Conservation (phyloP, 257 asterid genomes). For the Nicotiana knightiana region DNA sequence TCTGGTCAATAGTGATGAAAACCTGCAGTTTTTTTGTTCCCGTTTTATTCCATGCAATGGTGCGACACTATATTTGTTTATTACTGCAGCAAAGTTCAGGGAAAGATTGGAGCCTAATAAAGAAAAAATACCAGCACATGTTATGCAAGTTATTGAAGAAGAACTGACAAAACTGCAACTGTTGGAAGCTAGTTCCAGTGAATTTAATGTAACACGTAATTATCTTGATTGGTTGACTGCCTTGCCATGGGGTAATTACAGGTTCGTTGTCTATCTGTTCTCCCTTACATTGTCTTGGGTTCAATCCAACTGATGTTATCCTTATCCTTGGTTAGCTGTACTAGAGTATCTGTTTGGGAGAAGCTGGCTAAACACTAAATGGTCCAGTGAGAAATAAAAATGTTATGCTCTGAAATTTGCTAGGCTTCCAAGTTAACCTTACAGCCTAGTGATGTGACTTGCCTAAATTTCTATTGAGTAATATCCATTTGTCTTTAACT, state of each 20-base stretch:
- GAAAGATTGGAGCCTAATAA: constrained; percentile 92
- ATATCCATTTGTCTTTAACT: not conserved
- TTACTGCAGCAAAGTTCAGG: constrained; percentile 70
- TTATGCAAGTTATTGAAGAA: constrained; percentile 96
- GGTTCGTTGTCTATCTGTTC: constrained; percentile 34
- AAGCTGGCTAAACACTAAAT: not conserved
- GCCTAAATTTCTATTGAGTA: not conserved
- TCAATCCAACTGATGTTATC: not conserved
- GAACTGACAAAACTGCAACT: constrained; percentile 83
- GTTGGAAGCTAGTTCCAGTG: constrained; percentile 99
- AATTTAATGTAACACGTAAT: constrained; percentile 94
- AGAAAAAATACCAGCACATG: constrained; percentile 90
- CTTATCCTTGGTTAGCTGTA: not conserved
- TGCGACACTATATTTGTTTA: not conserved
- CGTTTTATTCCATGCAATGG: not conserved
- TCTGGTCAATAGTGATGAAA: too few relatives aligned
- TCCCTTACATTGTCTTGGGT: not conserved
- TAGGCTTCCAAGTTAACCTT: not conserved
- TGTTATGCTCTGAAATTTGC: not conserved
- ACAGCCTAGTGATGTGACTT: not conserved
- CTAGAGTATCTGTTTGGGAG: not conserved
- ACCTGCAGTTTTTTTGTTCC: not conserved
- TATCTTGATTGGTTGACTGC: constrained; percentile 99
- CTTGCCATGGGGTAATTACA: constrained; percentile 97
- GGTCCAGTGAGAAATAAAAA: not conserved